Percentiles rank a stretch among this genome's conserved stretches.
phyloP scores from a whole-genome alignment of 208 protist genomes.

The Endotrypanum monterogeii region DNA sequence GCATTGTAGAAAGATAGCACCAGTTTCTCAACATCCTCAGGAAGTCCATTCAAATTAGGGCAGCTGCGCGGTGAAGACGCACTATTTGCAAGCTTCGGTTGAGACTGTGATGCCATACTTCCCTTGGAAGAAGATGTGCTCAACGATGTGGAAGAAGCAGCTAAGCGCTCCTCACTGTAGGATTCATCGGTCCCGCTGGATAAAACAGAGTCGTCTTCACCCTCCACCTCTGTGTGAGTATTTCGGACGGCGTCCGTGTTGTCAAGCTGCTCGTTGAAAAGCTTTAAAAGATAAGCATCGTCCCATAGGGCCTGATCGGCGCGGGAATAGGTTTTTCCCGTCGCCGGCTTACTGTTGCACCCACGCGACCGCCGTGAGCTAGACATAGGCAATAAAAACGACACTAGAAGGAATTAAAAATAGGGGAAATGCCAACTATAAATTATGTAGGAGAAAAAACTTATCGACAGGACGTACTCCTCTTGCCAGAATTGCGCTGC shows the following conservation, averaged over 20 bases:
- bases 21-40: slow-evolving; percentile 36
- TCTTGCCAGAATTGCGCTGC: neutral
- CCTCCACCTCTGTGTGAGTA: neutral
- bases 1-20: slow-evolving; percentile 59
- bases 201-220: neutral
- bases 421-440: neutral
- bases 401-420: neutral
- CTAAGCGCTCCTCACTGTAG: neutral
- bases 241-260: slow-evolving; percentile 15
- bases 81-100: neutral
- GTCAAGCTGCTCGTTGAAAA: slow-evolving; percentile 82
- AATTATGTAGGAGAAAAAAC: no score
- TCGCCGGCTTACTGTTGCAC: slow-evolving; percentile 11
- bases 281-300: slow-evolving; percentile 72
- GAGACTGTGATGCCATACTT: no score
- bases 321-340: slow-evolving; percentile 37
- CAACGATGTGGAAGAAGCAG: neutral
- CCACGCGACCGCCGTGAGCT: slow-evolving; percentile 5
- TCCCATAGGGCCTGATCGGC: slow-evolving; percentile 77
- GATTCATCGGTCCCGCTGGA: neutral
- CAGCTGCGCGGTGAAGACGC: neutral
- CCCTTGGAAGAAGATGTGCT: neutral
- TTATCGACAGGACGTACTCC: neutral
- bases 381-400: neutral
- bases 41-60: slow-evolving; percentile 18